Conservation (phyloP, 345 rosid genomes). For the Hevea brasiliensis region DNA sequence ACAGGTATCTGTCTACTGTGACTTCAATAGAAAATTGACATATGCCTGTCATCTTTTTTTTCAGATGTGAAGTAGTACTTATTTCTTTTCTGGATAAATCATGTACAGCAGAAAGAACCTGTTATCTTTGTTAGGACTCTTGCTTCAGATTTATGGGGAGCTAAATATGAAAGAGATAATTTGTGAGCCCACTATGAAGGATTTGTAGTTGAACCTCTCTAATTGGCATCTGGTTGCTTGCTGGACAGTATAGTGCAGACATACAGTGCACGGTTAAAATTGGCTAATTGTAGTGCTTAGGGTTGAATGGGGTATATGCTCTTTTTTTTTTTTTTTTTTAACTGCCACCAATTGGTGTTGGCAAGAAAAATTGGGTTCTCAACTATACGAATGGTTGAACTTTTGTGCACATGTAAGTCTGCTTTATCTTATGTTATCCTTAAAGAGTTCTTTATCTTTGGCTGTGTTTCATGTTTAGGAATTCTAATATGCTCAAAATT, state of each 20-base stretch:
- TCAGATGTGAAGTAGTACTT: not conserved
- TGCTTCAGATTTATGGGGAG: not conserved
- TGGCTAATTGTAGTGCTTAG: not conserved
- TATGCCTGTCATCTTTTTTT: not conserved
- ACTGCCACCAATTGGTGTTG: not conserved
- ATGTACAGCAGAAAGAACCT: not conserved
- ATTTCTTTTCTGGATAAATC: not conserved
- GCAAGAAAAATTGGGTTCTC: not conserved
- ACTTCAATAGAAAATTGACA: not conserved
- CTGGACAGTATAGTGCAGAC: not conserved
- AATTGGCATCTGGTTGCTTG: not conserved
- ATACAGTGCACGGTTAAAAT: not conserved
- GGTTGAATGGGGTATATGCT: not conserved
- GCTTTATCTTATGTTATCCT: not conserved
- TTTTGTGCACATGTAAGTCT: not conserved
- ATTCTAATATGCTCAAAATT: constrained; percentile 52
- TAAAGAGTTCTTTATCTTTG: not conserved
- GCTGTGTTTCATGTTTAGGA: constrained; percentile 37
- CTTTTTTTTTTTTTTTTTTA: not conserved
- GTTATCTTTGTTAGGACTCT: not conserved
- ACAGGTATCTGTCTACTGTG: not conserved
- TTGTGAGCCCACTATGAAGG: not conserved
- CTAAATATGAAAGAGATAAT: not conserved
- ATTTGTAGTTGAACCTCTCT: not conserved
- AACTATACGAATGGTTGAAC: not conserved